These are phyloP conservation scores for Boeremia exigua DNA, from an alignment of 2,329 filamentous ascomycete species.

Conservation along the genomic window DNA sequence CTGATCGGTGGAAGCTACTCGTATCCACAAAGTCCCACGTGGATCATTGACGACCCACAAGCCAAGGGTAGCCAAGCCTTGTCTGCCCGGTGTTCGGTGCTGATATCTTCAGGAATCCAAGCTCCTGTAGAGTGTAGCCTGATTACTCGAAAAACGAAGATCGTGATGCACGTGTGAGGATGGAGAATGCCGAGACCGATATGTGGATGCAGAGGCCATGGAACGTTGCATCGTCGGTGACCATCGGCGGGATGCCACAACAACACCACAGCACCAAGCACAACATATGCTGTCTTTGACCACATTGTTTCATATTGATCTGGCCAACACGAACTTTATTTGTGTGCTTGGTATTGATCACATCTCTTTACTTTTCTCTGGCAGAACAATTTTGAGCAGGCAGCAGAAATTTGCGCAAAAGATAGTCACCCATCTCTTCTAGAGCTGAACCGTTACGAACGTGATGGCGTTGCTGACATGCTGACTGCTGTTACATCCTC, in stretches of 20 bases:
- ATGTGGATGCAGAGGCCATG: constrained; percentile 17
- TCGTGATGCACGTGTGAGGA: not conserved
- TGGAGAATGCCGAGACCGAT: constrained; percentile 4
- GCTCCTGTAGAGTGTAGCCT: not conserved
- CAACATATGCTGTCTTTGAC: not conserved
- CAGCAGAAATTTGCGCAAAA: not conserved
- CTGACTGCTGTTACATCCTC: constrained; percentile 11
- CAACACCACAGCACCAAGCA: constrained; percentile 17
- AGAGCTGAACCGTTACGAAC: not conserved
- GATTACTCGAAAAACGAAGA: not conserved
- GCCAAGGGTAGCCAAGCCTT: constrained; percentile 11
- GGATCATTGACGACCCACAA: constrained; percentile 1
- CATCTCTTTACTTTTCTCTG: constrained; percentile 1
- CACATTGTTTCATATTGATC: not conserved
- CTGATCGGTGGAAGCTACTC: constrained; percentile 1
- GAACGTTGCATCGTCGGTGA: constrained; percentile 39
- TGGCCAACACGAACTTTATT: not conserved
- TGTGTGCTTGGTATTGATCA: not conserved
- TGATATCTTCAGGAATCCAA: not conserved
- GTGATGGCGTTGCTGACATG: constrained; percentile 11
- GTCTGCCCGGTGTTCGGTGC: constrained; percentile 1
- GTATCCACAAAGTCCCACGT: constrained; percentile 6
- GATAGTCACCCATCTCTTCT: not conserved
- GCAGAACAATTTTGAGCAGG: not conserved
- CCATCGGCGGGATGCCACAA: constrained; percentile 29